phyloP scores from a whole-genome alignment of 2,329 filamentous ascomycete species.

The Neurospora sp. region DNA sequence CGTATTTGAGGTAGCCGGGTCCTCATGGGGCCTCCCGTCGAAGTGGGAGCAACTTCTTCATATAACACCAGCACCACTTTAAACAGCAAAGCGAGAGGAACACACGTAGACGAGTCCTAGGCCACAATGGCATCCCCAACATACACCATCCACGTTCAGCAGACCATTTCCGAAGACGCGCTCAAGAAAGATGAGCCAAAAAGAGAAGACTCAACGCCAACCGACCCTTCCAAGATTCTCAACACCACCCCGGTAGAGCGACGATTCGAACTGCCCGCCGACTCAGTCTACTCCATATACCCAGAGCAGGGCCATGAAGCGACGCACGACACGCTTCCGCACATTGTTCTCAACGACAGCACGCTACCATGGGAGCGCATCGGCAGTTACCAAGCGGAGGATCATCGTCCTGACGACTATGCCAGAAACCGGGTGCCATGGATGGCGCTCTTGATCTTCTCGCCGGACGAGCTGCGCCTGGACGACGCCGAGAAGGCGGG shows the following conservation, averaged over 20 bases:
- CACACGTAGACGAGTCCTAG: no score
- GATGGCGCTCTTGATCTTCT: constrained; percentile 29
- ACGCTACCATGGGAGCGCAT: constrained; percentile 33
- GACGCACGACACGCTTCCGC: constrained; percentile 26
- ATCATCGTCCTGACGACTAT: neutral
- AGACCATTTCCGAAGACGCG: neutral
- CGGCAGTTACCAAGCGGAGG: constrained; percentile 12
- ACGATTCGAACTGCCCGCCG: constrained; percentile 23
- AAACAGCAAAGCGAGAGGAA: no score
- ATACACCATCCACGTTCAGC: neutral
- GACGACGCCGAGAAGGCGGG: constrained; percentile 8
- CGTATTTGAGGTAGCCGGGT: no score
- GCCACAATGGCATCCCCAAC: neutral
- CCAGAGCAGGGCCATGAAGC: constrained; percentile 29
- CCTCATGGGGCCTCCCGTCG: no score
- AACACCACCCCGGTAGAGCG: neutral
- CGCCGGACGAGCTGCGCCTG: constrained; percentile 21
- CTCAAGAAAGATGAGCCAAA: neutral
- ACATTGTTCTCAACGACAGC: constrained; percentile 34
- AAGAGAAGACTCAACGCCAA: neutral
- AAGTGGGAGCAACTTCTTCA: no score
- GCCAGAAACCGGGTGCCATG: constrained; percentile 26
- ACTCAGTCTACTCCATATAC: constrained; percentile 26
- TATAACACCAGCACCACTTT: no score
- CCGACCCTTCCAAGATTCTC: neutral